Base-by-base conservation (phyloP, 148 eudicot species). In the Polygonum aviculare region DNA sequence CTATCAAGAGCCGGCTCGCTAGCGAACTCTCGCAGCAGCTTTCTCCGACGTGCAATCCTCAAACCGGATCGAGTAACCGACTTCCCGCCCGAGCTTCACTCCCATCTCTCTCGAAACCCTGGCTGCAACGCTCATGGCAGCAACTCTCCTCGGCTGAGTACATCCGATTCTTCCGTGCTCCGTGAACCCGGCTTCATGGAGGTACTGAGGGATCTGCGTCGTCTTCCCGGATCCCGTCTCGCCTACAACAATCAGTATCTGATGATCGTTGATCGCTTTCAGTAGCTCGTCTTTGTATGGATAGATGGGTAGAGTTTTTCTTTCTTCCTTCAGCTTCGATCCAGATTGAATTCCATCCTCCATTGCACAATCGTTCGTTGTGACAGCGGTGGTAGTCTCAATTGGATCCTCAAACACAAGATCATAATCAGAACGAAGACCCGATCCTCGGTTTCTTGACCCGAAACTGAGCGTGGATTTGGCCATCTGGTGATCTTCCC, bases 201-300 rank as follows among this genome's bases (percentile, higher is more conserved):
- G 89, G 75, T 82, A 89, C 76, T 89, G 93, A 1, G 90, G 89
- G 39, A 89, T 87, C 73, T 89, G 93, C 11, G 93, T 89, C 33
- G 89, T 89, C 79, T 89, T 89, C 35, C 91, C 93, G 8, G 84
- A 90, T 39, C 91, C 91, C 10, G 91, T 90, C 76, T 90, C 93
- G 36, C 93, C 93, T 47, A 83, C 89, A 80, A 87, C 84, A 47
- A 90, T 79, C 5, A 88, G 78, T 59, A 84, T 79, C 87, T 86
- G 77, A 54, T 54, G 59, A 4, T 18, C 59, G 8, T 54, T 1
- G n/a, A 54, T 18, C 1, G 59, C 59, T 54, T 22, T 7, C 2
- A 54, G 22, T 3, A 54, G n/a, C 3, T 18, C 59, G 1, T 54
- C 59, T 1, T 9, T 5, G 16, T 59, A 59, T 7, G 14, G 65